Conservation (phyloP, 2,329 filamentous ascomycete genomes). For the Rasamsonia emersonii region DNA sequence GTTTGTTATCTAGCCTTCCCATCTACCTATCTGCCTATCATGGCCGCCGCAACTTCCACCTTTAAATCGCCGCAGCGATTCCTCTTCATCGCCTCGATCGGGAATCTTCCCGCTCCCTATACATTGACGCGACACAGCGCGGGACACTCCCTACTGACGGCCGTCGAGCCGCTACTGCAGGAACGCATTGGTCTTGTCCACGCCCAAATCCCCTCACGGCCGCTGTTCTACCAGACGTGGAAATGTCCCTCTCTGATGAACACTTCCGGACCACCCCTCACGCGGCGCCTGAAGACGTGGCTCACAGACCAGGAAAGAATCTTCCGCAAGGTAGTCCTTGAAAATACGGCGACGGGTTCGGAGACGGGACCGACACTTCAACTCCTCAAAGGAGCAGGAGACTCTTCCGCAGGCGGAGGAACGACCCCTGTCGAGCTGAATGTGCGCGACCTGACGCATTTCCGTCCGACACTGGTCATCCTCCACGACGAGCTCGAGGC, state of each 20-base stretch:
- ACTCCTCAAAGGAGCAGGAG: constrained; percentile 2
- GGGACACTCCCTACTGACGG: constrained; percentile 67
- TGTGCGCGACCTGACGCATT: constrained; percentile 8
- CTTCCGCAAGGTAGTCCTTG: constrained; percentile 6
- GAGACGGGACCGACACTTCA: background rate
- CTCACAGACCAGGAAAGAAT: constrained; percentile 11
- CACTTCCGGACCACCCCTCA: constrained; percentile 62
- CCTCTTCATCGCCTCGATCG: constrained; percentile 76
- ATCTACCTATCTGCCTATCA: too few relatives aligned
- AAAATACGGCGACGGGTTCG: background rate
- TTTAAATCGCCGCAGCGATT: constrained; percentile 17
- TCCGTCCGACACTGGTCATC: constrained; percentile 53
- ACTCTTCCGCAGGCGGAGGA: background rate
- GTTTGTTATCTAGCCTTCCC: too few relatives aligned
- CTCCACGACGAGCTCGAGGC: constrained; percentile 85
- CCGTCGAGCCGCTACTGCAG: constrained; percentile 45
- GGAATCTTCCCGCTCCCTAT: constrained; percentile 66
- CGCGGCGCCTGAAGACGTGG: constrained; percentile 51
- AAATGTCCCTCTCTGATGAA: constrained; percentile 81
- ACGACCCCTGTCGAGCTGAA: constrained; percentile 4
- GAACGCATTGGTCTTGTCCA: constrained; percentile 35
- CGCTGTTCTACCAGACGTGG: constrained; percentile 38
- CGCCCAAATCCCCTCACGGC: constrained; percentile 38
- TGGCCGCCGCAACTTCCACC: constrained; percentile 3
- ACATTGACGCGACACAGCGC: constrained; percentile 76